Percentiles rank a stretch among this genome's conserved stretches.
Conservation (phyloP, 305 asterid genomes). For the Nicotiana rustica region DNA sequence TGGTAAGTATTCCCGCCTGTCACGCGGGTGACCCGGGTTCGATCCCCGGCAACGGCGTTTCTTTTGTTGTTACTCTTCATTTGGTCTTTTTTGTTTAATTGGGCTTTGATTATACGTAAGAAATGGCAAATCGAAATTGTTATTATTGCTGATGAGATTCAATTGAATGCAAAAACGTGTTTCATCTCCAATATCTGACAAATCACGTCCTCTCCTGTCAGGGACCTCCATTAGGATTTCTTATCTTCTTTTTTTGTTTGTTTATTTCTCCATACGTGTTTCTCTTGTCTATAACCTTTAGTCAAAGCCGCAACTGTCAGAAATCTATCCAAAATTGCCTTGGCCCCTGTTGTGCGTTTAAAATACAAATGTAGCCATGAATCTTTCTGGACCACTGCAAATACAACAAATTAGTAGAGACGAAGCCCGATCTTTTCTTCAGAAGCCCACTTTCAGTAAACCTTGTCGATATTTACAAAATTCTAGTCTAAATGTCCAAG, state of each 20-base stretch:
- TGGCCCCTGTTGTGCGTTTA: not conserved
- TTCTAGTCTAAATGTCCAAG: not conserved
- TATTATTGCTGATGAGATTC: no score
- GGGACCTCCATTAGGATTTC: not conserved
- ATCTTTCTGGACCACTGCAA: not conserved
- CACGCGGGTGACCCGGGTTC: slow-evolving; percentile 53
- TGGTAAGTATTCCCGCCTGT: slow-evolving; percentile 52
- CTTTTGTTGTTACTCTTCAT: no score
- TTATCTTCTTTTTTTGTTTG: not conserved
- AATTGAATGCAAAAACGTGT: not conserved
- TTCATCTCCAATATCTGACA: not conserved
- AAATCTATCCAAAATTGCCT: not conserved
- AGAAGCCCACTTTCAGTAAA: not conserved
- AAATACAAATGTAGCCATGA: slow-evolving; percentile 21
- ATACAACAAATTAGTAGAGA: slow-evolving; percentile 4
- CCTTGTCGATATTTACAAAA: no score
- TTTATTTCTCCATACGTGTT: not conserved
- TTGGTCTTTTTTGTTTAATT: no score
- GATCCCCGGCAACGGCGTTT: slow-evolving; percentile 50
- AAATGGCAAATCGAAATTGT: no score
- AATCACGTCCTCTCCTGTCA: not conserved
- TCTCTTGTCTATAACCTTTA: not conserved
- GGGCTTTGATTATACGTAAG: no score
- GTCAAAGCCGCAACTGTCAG: slow-evolving; percentile 19
- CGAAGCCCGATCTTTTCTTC: not conserved